Base-by-base conservation (phyloP, 1,139 yeast species). In the Taphrina deformans region DNA sequence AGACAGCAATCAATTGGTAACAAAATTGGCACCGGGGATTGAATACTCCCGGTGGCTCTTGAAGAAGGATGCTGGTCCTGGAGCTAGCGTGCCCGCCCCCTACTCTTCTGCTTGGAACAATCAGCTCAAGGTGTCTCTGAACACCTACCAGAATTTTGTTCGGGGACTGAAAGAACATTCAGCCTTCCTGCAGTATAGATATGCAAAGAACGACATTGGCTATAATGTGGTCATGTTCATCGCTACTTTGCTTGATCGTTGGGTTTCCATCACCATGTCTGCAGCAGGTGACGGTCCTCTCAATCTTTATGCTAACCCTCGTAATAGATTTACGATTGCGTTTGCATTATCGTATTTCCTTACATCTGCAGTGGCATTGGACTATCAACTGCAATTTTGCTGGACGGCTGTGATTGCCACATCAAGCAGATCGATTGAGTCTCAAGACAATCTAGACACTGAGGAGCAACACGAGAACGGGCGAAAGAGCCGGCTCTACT, bases 391-490 rank as follows among this genome's bases (percentile, higher is more conserved):
- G 14, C 58, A 53, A 21, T 53, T 53, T 26, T 53, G 58, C 16
- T 53, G 58, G 58, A 53, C 58, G 16, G 58, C 58, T 12, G 58
- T 53, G 27, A 24, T 53, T 7, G 58, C 58, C 12, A 53, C 58
- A 10, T 53, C 58, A 5, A 40, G 27, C 21, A 35, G 40, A 10
- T 16, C 46, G n/a, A 24, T 53, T 3, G 27, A 29, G 23, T 35
- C 45, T 21, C n/a, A 46, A 7, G 33, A 53, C 1, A 26, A 16
- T 53, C 58, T 53, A 4, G 58, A 53, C 18, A 9, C 18, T 16
- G 58, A 38, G n/a, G 58, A 53, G 48, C n/a, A 18, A 24, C 23
- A 40, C 23, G 58, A 53, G 33, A 53, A 18, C 16, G 58, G 46
- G 2, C 45, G 58, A 1, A 53, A 53, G 35, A 53, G 38, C 7